Percentiles rank a stretch among this genome's conserved stretches.
phyloP scores from a whole-genome alignment of 164 flowering plant genomes.

The Cinnamomum chago region DNA sequence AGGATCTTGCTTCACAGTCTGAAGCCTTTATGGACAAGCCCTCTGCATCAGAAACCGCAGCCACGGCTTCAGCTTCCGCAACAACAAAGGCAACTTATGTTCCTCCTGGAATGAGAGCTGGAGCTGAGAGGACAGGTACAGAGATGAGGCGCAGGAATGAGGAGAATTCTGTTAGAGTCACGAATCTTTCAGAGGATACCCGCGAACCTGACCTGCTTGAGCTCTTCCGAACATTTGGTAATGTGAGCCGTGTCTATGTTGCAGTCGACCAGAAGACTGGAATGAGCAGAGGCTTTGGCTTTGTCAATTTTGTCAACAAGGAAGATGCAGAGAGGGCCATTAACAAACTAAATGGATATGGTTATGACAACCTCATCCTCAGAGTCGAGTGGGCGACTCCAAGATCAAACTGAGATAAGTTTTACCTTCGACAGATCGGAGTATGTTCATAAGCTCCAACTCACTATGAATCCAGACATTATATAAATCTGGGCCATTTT shows the following conservation, averaged over 20 bases:
- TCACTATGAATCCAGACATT: too few relatives aligned
- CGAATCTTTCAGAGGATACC: constrained; percentile 55
- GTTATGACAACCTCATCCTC: constrained; percentile 72
- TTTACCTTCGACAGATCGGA: too few relatives aligned
- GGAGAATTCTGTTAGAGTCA: constrained; percentile 56
- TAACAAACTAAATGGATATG: constrained; percentile 65
- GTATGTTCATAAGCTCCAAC: too few relatives aligned
- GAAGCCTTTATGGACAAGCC: constrained; percentile 53
- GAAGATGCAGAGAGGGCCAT: constrained; percentile 67
- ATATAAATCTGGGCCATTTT: too few relatives aligned
- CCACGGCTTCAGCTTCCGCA: constrained; percentile 9
- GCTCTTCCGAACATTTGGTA: constrained; percentile 52
- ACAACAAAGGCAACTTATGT: constrained; percentile 53
- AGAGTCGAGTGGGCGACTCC: constrained; percentile 71
- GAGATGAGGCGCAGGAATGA: constrained; percentile 54
- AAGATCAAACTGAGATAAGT: constrained; percentile 18
- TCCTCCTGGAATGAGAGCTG: constrained; percentile 44
- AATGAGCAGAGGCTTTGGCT: constrained; percentile 51
- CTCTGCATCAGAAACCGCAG: constrained; percentile 28
- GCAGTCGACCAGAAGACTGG: constrained; percentile 53
- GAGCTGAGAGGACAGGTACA: constrained; percentile 29
- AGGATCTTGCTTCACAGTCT: constrained; percentile 55
- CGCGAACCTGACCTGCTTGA: constrained; percentile 53
- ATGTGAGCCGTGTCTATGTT: constrained; percentile 47
- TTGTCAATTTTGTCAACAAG: constrained; percentile 48